A percentile compares a stretch with the other conserved stretches of the same genome.
Conservation (phyloP, 805 yeast species). For the Grigorovia humatica region DNA sequence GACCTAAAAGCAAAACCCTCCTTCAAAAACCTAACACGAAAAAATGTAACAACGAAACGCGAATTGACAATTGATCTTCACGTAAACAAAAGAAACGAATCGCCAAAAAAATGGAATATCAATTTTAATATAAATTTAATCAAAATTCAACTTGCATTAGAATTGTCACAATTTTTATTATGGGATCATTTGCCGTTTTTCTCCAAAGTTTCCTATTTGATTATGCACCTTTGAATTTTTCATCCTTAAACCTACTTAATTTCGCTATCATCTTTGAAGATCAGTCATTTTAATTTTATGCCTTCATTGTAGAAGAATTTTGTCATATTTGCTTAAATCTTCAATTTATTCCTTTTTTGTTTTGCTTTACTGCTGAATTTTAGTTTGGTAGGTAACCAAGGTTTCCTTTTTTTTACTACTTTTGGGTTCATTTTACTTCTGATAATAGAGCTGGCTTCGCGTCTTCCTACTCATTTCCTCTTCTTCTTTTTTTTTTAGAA, state of each 20-base stretch:
- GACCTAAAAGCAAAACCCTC: no score
- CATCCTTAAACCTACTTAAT: background rate
- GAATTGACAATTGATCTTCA: background rate
- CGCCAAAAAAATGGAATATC: background rate
- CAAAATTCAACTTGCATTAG: background rate
- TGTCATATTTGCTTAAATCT: background rate
- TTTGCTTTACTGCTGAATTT: background rate
- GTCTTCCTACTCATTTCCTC: no score
- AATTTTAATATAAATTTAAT: no score
- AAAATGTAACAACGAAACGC: background rate
- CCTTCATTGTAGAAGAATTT: background rate
- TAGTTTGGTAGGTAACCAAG: background rate
- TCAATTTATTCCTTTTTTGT: background rate
- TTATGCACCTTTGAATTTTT: background rate
- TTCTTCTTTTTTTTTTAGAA: no score
- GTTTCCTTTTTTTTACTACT: no score
- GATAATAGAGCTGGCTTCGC: no score
- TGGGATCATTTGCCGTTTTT: background rate
- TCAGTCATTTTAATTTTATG: background rate
- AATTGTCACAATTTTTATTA: background rate
- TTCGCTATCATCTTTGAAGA: background rate
- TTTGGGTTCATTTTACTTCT: no score
- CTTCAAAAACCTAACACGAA: background rate
- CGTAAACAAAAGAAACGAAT: background rate
- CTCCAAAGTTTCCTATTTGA: background rate